Base-by-base conservation (phyloP, 225 moss, liverwort and hornwort species). In the Physcomitrium patens region DNA sequence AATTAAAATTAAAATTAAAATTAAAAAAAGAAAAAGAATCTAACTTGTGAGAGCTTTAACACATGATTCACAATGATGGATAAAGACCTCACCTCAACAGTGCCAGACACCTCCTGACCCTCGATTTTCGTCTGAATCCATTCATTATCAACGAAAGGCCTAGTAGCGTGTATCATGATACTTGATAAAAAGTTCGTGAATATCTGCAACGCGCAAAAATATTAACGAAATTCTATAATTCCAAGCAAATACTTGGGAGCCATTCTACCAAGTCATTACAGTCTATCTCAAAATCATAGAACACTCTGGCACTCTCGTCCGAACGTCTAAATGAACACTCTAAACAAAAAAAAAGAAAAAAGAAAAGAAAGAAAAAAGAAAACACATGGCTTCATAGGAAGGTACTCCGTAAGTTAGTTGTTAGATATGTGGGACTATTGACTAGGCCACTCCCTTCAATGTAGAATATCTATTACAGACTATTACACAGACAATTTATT, bases 61-160 rank as follows among this genome's bases (percentile, higher is more conserved):
- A 15, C 17, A 61, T 31, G 15, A 5, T 37, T 24, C 28, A 6
- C 2, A 60, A 13, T 16, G 28, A 60, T 28, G 28, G 28, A 28
- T 12, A 60, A 15, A 26, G 27, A 31, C 31, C 60, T 72, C 76
- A 91, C 91, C 88, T 91, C 91, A 60, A 91, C 91, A 15, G 84
- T 91, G 42, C 91, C 91, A 65, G 91, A 91, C 72, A 91, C 91
- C 68, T 91, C 91, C 78, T 88, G 88, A 55, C 91, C 91, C 68
- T 91, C 91, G 76, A 91, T 91, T 70, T 91, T 91, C 47, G 91
- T 91, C 78, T 91, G 91, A n/a, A 91, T 91, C 91, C 91, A 91
- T 57, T 91, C 91, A 79, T 69, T 86, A 64, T 91, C 91, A 46
- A 91, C 79, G 65, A 91, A 91, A 49, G 91, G 91, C 58, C 91